These are phyloP conservation scores for Suillus weaverae DNA, from an alignment of 768 basidiomycete species.

Conservation along the genomic window DNA sequence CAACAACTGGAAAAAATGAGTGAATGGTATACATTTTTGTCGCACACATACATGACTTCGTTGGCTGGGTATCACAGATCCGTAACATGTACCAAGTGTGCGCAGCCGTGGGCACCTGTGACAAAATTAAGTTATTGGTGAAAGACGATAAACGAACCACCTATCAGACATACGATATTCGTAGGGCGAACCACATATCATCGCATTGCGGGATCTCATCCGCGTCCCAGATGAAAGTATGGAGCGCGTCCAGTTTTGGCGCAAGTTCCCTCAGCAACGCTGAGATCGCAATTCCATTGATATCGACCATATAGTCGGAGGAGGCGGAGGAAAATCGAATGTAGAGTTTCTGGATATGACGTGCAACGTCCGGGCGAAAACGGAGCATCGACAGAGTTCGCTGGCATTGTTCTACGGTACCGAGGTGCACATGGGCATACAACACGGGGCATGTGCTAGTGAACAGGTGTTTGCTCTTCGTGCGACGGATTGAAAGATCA, in stretches of 20 bases:
- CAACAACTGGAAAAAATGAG: constrained; percentile 49
- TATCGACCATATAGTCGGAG: constrained; percentile 16
- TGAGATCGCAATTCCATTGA: constrained; percentile 41
- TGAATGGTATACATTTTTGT: constrained; percentile 8
- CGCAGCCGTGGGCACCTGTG: constrained; percentile 65
- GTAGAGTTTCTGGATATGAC: constrained; percentile 63
- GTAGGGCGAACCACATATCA: constrained; percentile 77
- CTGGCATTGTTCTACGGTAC: constrained; percentile 58
- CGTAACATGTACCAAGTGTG: constrained; percentile 62
- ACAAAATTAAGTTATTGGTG: constrained; percentile 3
- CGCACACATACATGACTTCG: constrained; percentile 58
- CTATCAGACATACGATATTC: constrained; percentile 51
- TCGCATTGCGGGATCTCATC: constrained; percentile 65
- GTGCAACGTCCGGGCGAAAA: constrained; percentile 53
- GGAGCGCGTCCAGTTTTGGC: constrained; percentile 59
- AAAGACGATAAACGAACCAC: neutral
- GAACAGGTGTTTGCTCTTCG: constrained; percentile 57
- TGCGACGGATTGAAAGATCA: constrained; percentile 8
- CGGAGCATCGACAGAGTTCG: constrained; percentile 66
- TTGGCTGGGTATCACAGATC: constrained; percentile 53
- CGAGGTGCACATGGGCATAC: constrained; percentile 58
- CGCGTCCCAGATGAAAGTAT: constrained; percentile 70
- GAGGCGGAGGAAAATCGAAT: constrained; percentile 41
- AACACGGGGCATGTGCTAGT: constrained; percentile 53
- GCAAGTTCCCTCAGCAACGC: constrained; percentile 52